phyloP scores from a whole-genome alignment of 441 rosid genomes.

The Mallotus repandus region DNA sequence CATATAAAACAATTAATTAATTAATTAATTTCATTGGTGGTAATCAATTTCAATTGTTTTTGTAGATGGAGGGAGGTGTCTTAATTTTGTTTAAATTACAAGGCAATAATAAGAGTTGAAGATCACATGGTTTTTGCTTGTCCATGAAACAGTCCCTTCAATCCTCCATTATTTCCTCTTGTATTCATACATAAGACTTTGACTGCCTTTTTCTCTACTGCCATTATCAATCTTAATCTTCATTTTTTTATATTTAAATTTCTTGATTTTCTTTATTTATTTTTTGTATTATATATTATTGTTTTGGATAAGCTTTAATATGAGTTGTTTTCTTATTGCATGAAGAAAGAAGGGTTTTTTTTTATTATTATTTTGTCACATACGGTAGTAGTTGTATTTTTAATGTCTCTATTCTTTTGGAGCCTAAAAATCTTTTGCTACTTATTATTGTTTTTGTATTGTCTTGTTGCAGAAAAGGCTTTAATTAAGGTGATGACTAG shows the following conservation, averaged over 20 bases:
- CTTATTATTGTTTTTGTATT: background rate
- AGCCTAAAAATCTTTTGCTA: slow-evolving; percentile 2
- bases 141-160: slow-evolving; percentile 33
- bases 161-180: slow-evolving; percentile 47
- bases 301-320: slow-evolving; percentile 2
- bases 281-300: background rate
- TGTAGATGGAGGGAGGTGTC: no score
- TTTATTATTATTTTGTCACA: background rate
- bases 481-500: no score
- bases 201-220: slow-evolving; percentile 21
- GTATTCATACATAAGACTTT: slow-evolving; percentile 28
- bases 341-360: background rate
- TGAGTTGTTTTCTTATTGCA: background rate
- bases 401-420: background rate
- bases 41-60: background rate
- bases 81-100: slow-evolving; percentile 11
- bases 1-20: background rate
- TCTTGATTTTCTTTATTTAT: background rate
- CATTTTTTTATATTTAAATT: background rate
- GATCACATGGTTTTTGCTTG: slow-evolving; percentile 34
- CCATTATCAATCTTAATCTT: background rate
- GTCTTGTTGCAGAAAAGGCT: background rate
- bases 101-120: slow-evolving; percentile 8
- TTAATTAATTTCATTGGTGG: background rate
- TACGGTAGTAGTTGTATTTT: slow-evolving; percentile 6